Conservation (phyloP, 208 protist species). For the Herpetomonas tarakana region DNA sequence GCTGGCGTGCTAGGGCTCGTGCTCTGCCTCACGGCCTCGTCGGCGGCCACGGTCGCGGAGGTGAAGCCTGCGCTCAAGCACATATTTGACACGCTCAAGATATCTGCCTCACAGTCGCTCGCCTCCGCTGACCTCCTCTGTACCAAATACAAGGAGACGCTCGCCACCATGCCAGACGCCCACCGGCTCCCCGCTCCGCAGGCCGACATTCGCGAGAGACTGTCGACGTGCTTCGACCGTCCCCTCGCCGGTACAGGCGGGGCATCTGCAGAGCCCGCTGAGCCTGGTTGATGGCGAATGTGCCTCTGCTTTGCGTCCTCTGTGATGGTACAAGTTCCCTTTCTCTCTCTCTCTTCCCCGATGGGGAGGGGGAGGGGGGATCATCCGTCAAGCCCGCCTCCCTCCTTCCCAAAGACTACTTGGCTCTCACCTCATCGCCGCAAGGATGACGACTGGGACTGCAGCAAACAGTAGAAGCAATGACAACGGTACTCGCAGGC, state of each 20-base stretch:
- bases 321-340: no score
- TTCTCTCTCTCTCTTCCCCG: no score
- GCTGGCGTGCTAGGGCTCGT: slow-evolving; percentile 59
- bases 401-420: no score
- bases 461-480: no score
- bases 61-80: slow-evolving; percentile 38
- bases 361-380: no score
- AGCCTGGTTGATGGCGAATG: no score
- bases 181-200: slow-evolving; percentile 24
- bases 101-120: slow-evolving; percentile 54
- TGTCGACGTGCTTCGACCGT: slow-evolving; percentile 51
- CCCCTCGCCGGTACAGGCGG: slow-evolving; percentile 19
- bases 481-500: no score
- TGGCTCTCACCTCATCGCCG: no score
- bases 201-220: slow-evolving; percentile 44
- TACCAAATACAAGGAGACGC: slow-evolving; percentile 53
- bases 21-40: slow-evolving; percentile 42
- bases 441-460: no score
- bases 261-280: no score
- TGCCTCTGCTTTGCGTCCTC: no score
- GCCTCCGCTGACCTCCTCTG: slow-evolving; percentile 62
- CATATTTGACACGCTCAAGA: slow-evolving; percentile 56
- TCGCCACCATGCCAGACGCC: slow-evolving; percentile 13
- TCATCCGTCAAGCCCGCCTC: no score
- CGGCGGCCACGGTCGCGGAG: slow-evolving; percentile 30